phyloP scores from a whole-genome alignment of 495 filamentous ascomycete species.

The Lasiosphaeria hispida region DNA sequence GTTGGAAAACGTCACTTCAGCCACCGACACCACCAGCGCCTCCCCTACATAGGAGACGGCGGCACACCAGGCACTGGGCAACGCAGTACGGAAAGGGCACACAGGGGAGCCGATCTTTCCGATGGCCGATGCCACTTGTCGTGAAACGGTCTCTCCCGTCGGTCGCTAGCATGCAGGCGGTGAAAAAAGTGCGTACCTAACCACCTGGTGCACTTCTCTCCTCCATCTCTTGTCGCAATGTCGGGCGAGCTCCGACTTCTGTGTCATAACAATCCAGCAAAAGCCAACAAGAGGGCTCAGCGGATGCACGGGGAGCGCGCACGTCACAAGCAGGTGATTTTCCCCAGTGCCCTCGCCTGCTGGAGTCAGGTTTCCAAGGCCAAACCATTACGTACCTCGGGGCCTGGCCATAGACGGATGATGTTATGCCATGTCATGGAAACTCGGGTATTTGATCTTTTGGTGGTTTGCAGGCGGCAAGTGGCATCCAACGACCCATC shows the following conservation, averaged over 20 bases:
- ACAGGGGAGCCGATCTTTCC: too few relatives aligned
- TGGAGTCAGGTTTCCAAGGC: slow-evolving; percentile 11
- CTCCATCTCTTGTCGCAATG: too few relatives aligned
- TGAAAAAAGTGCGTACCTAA: too few relatives aligned
- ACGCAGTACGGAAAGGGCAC: too few relatives aligned
- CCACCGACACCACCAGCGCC: not conserved
- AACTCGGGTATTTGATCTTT: slow-evolving; percentile 26
- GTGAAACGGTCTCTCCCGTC: too few relatives aligned
- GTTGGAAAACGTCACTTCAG: slow-evolving; percentile 7
- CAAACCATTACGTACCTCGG: slow-evolving; percentile 34
- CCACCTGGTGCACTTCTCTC: too few relatives aligned
- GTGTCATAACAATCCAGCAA: too few relatives aligned
- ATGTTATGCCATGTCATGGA: slow-evolving; percentile 38
- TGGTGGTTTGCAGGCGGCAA: slow-evolving; percentile 8
- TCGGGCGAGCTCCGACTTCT: too few relatives aligned
- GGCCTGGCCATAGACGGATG: slow-evolving; percentile 20
- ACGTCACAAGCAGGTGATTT: slow-evolving; percentile 9
- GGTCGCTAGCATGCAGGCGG: too few relatives aligned
- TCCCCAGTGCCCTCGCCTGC: slow-evolving; percentile 12
- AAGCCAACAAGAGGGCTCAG: not conserved
- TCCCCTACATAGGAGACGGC: too few relatives aligned
- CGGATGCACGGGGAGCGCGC: slow-evolving; percentile 1
- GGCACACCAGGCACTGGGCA: too few relatives aligned
- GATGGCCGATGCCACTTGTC: too few relatives aligned
- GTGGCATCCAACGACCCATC: slow-evolving; percentile 11